phyloP scores from a whole-genome alignment of 129 eudicot species.

The Lactuca saligna region DNA sequence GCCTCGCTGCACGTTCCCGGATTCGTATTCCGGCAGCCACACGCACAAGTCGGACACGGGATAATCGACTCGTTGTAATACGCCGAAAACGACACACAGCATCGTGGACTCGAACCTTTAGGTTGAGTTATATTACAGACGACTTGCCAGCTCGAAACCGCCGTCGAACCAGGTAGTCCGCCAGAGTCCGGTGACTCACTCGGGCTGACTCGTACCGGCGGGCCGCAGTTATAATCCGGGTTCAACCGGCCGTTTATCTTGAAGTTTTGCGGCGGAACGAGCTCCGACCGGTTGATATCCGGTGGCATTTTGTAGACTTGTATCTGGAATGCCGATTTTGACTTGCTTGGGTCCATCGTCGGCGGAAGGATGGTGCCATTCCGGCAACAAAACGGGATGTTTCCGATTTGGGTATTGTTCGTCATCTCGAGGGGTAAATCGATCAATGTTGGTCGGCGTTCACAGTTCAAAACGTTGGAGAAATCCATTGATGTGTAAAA shows the following conservation, averaged over 20 bases:
- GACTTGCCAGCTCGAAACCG: slow-evolving; percentile 84
- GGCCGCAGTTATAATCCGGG: slow-evolving; percentile 78
- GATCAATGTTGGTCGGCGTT: slow-evolving; percentile 61
- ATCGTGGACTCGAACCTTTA: slow-evolving; percentile 49
- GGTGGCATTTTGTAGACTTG: slow-evolving; percentile 83
- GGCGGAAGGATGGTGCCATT: slow-evolving; percentile 82
- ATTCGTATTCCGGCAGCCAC: slow-evolving; percentile 57
- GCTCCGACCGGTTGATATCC: slow-evolving; percentile 61
- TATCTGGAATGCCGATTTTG: slow-evolving; percentile 62
- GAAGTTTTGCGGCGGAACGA: slow-evolving; percentile 80
- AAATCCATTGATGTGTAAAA: slow-evolving; percentile 52
- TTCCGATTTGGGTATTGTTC: slow-evolving; percentile 57
- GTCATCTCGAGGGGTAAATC: slow-evolving; percentile 70
- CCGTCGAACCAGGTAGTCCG: slow-evolving; percentile 41
- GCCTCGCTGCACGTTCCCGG: slow-evolving; percentile 50
- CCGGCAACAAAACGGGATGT: slow-evolving; percentile 74
- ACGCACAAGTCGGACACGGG: slow-evolving; percentile 78
- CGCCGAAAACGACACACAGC: slow-evolving; percentile 86
- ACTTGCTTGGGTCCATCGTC: slow-evolving; percentile 70
- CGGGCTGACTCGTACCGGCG: slow-evolving; percentile 81
- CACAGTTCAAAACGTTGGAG: slow-evolving; percentile 67
- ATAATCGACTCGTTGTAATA: slow-evolving; percentile 71
- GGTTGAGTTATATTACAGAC: slow-evolving; percentile 78
- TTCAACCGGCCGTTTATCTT: slow-evolving; percentile 61
- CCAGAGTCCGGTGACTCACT: slow-evolving; percentile 49